These are phyloP conservation scores for Thalassiosira sp. DNA, from an alignment of 352 stramenopile genomes.

Conservation along the genomic window DNA sequence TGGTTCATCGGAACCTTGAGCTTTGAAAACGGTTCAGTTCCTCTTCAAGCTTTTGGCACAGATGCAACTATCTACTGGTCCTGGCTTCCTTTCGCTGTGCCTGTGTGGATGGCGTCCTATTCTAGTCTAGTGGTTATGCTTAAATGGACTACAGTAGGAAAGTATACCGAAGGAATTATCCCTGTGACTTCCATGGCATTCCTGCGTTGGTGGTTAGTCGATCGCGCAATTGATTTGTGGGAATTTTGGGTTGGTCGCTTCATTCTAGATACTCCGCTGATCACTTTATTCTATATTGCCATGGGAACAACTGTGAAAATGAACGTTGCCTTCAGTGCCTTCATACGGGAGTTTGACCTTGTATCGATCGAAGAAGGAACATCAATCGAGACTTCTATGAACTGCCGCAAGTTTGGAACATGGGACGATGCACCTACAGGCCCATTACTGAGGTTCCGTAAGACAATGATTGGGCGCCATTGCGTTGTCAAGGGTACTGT, in stretches of 20 bases:
- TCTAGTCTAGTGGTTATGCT: not conserved
- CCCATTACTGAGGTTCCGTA: not conserved
- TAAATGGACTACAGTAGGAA: not conserved
- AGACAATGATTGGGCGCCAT: not conserved
- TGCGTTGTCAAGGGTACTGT: not conserved
- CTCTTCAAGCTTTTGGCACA: not conserved
- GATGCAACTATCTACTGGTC: not conserved
- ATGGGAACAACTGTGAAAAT: constrained; percentile 15
- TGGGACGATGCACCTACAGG: not conserved
- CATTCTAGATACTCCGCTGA: constrained; percentile 18
- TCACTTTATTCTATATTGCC: constrained; percentile 10
- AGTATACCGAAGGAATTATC: not conserved
- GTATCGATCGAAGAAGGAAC: not conserved
- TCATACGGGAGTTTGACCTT: not conserved
- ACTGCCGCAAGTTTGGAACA: not conserved
- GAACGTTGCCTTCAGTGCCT: not conserved
- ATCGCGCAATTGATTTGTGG: constrained; percentile 15
- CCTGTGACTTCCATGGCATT: not conserved
- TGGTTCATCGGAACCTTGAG: not conserved
- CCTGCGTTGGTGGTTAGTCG: constrained; percentile 17
- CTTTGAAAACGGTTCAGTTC: not conserved
- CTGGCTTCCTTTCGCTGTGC: not conserved
- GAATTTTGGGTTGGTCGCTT: constrained; percentile 13
- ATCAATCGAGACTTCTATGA: not conserved
- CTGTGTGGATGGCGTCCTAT: not conserved